phyloP scores from a whole-genome alignment of 2,329 filamentous ascomycete genomes.

The Sporothrix humicola region DNA sequence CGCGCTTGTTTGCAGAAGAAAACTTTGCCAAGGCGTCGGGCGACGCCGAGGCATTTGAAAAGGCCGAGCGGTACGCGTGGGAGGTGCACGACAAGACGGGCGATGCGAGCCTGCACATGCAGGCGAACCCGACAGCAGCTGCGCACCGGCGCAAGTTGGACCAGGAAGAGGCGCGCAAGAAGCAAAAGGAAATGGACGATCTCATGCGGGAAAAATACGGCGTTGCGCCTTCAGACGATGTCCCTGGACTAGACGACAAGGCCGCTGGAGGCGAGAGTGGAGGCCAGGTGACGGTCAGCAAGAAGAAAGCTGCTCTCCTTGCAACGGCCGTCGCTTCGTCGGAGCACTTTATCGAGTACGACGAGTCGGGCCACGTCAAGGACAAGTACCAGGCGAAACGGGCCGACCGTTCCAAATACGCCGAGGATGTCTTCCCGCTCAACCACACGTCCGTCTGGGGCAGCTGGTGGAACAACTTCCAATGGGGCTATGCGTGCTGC shows the following conservation, averaged over 20 bases:
- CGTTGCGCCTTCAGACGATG: conserved; percentile 43
- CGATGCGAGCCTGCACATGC: conserved; percentile 82
- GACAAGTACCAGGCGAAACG: conserved; percentile 77
- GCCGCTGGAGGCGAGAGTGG: not conserved
- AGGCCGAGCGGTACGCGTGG: conserved; percentile 89
- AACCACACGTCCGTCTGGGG: conserved; percentile 95
- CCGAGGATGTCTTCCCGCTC: conserved; percentile 84
- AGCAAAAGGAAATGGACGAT: conserved; percentile 70
- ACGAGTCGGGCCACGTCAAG: conserved; percentile 87
- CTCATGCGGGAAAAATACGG: conserved; percentile 84
- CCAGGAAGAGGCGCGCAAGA: conserved; percentile 71
- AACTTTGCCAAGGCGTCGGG: conserved; percentile 88
- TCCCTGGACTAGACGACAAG: not conserved
- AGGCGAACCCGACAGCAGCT: conserved; percentile 94
- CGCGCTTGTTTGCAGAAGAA: conserved; percentile 86
- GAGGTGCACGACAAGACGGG: conserved; percentile 86
- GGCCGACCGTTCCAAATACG: conserved; percentile 84
- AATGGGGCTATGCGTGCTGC: conserved; percentile 96
- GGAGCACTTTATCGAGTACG: conserved; percentile 91
- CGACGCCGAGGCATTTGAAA: conserved; percentile 91
- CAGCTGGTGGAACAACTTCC: conserved; percentile 95
- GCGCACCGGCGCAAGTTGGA: conserved; percentile 84
- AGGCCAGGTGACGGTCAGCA: not conserved
- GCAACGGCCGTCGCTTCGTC: conserved; percentile 76
- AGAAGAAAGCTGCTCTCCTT: conserved; percentile 51